Evolutionary conservation across 2,329 filamentous ascomycete genomes (phyloP).

Genomic region (Penicillium fuscoglaucum): DNA sequence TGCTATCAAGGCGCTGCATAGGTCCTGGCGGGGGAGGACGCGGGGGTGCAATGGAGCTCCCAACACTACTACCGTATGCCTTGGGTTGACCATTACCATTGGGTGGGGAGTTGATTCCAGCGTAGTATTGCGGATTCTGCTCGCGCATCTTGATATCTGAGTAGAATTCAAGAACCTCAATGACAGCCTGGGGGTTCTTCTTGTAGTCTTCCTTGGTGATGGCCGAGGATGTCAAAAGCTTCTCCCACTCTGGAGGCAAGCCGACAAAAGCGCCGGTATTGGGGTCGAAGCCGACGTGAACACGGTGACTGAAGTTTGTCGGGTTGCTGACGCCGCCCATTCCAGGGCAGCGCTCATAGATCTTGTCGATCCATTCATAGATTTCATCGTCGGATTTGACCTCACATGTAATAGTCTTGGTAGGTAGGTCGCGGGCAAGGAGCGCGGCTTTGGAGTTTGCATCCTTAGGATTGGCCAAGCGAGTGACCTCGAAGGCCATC

Average conservation of each 20-base stretch:
- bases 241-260: slow-evolving; percentile 93
- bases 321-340: slow-evolving; percentile 99
- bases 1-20: slow-evolving; percentile 47
- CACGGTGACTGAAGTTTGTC: slow-evolving; percentile 94
- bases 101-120: slow-evolving; percentile 63
- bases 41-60: slow-evolving; percentile 65
- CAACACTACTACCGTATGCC: slow-evolving; percentile 52
- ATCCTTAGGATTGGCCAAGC: slow-evolving; percentile 61
- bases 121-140: slow-evolving; percentile 61
- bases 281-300: slow-evolving; percentile 96
- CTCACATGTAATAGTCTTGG: slow-evolving; percentile 83
- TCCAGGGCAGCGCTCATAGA: slow-evolving; percentile 92
- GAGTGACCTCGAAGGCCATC: slow-evolving; percentile 91
- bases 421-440: slow-evolving; percentile 75
- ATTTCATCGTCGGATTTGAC: slow-evolving; percentile 96
- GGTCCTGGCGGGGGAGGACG: slow-evolving; percentile 61
- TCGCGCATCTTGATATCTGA: slow-evolving; percentile 66
- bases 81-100: slow-evolving; percentile 46
- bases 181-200: slow-evolving; percentile 81
- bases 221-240: slow-evolving; percentile 89
- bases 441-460: slow-evolving; percentile 67
- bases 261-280: slow-evolving; percentile 94
- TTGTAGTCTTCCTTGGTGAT: slow-evolving; percentile 99
- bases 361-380: slow-evolving; percentile 98
- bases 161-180: slow-evolving; percentile 69